Percentiles rank a stretch among this genome's conserved stretches.
These are phyloP conservation scores for Apiospora rasikravindrae DNA, from an alignment of 2,329 filamentous ascomycete species.

Conservation along the genomic window DNA sequence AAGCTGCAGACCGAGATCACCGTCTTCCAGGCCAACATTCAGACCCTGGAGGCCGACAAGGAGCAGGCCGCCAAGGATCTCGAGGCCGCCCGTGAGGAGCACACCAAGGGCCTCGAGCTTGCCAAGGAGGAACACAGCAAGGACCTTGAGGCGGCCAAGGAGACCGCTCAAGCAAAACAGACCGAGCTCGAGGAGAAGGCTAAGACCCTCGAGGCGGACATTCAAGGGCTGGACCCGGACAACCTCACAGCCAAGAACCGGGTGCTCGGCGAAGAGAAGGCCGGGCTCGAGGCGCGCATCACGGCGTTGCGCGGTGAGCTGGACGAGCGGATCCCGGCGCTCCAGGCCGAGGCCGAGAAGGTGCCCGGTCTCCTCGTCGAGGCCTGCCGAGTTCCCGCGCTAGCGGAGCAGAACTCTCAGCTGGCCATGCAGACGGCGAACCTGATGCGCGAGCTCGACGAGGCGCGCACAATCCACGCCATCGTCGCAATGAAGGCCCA, in stretches of 20 bases:
- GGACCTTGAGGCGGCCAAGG: constrained; percentile 16
- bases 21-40: constrained; percentile 11
- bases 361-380: background rate
- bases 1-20: constrained; percentile 15
- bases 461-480: background rate
- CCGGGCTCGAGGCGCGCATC: constrained; percentile 10
- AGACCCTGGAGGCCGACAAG: constrained; percentile 8
- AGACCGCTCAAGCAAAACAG: background rate
- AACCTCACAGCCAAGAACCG: background rate
- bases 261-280: constrained; percentile 15
- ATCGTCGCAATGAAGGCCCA: background rate
- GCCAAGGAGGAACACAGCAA: background rate
- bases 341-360: constrained; percentile 10
- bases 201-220: constrained; percentile 3
- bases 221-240: constrained; percentile 2
- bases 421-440: background rate
- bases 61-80: constrained; percentile 17
- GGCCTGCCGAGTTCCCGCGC: background rate
- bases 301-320: background rate
- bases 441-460: constrained; percentile 1
- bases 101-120: constrained; percentile 4
- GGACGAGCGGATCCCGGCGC: background rate
- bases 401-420: background rate
- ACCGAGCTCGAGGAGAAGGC: constrained; percentile 6
- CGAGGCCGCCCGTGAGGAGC: background rate